phyloP scores from a whole-genome alignment of 2,329 filamentous ascomycete genomes.

The Bipolaris cookei region DNA sequence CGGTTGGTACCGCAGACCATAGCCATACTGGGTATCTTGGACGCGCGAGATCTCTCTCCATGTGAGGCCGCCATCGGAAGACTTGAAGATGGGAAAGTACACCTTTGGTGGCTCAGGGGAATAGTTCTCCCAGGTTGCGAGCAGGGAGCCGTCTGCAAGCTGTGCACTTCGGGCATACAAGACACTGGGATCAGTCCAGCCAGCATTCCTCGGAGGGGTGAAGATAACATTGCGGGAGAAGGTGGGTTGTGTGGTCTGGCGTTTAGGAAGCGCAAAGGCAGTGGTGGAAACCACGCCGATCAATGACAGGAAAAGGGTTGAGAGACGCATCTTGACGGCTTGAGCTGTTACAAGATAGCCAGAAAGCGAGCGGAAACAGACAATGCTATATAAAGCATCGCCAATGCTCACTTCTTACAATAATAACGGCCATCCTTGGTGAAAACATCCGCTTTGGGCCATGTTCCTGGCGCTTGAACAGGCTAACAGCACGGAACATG shows the following conservation, averaged over 20 bases:
- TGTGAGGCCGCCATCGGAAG: conserved; percentile 55
- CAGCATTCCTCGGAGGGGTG: conserved; percentile 47
- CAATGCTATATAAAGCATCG: conserved; percentile 13
- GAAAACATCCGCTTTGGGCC: neutral
- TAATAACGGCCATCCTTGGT: neutral
- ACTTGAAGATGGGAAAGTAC: conserved; percentile 57
- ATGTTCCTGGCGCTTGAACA: conserved; percentile 1
- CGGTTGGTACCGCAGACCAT: conserved; percentile 73
- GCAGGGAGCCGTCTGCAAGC: conserved; percentile 53
- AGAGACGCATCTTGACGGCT: conserved; percentile 41
- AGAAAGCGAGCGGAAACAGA: neutral
- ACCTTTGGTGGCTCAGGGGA: conserved; percentile 53
- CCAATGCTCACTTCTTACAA: conserved; percentile 5
- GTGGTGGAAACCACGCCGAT: conserved; percentile 14
- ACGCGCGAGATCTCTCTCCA: conserved; percentile 70
- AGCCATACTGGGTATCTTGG: conserved; percentile 69
- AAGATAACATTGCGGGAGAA: conserved; percentile 51
- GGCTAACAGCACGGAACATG: conserved; percentile 9
- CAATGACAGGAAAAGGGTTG: conserved; percentile 34
- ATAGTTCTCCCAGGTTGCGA: conserved; percentile 64
- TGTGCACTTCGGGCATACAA: conserved; percentile 61
- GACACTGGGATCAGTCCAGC: conserved; percentile 56
- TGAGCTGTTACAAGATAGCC: conserved; percentile 11
- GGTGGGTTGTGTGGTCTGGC: conserved; percentile 29
- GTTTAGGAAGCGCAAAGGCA: conserved; percentile 33